Percentiles rank a stretch among this genome's conserved stretches.
phyloP scores from a whole-genome alignment of 2,329 filamentous ascomycete genomes.

The Ophiostoma himal-ulmi region DNA sequence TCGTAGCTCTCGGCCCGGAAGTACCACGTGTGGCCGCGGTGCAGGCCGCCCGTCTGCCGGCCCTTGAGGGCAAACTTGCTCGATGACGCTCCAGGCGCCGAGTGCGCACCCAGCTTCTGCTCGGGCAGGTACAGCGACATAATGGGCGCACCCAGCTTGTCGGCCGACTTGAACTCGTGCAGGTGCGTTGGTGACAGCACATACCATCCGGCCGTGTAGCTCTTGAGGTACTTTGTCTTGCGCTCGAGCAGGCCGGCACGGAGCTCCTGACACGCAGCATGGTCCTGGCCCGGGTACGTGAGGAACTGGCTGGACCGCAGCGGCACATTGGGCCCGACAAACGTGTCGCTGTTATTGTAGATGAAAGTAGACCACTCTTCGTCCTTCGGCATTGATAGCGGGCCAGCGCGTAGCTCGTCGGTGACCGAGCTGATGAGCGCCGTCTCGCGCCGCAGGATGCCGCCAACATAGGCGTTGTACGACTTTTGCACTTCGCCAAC shows the following conservation, averaged over 20 bases:
- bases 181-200: slow-evolving; percentile 93
- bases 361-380: slow-evolving; percentile 86
- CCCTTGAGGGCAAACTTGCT: slow-evolving; percentile 99
- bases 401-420: slow-evolving; percentile 75
- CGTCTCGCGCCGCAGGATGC: slow-evolving; percentile 84
- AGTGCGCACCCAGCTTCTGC: slow-evolving; percentile 91
- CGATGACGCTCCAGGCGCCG: slow-evolving; percentile 71
- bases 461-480: slow-evolving; percentile 85
- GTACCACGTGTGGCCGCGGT: slow-evolving; percentile 71
- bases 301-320: slow-evolving; percentile 75
- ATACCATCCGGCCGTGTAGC: slow-evolving; percentile 95
- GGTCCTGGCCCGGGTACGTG: slow-evolving; percentile 83
- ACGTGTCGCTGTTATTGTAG: slow-evolving; percentile 68
- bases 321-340: slow-evolving; percentile 78
- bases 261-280: slow-evolving; percentile 76
- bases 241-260: slow-evolving; percentile 86
- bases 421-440: slow-evolving; percentile 72
- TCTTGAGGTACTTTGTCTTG: slow-evolving; percentile 98
- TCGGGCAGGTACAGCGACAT: slow-evolving; percentile 96
- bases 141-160: slow-evolving; percentile 82
- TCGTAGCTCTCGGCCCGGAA: slow-evolving; percentile 71
- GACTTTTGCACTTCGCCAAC: slow-evolving; percentile 97
- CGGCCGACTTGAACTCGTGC: slow-evolving; percentile 98
- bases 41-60: slow-evolving; percentile 85
- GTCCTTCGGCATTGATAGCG: slow-evolving; percentile 89